Conservation (phyloP, 345 rosid species). For the Euphorbia pulcherrima region DNA sequence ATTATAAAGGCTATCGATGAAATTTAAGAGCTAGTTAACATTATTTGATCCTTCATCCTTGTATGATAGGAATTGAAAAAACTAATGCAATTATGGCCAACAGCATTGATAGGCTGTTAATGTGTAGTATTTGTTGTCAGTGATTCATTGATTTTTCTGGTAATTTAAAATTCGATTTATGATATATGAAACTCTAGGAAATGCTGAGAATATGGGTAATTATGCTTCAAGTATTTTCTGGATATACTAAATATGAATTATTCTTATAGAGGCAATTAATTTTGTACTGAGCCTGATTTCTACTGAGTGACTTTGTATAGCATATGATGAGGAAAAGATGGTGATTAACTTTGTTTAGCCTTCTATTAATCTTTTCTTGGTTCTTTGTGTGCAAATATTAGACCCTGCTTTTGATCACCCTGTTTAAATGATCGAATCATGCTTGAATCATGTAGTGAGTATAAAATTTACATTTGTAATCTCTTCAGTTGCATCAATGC, state of each 20-base stretch:
- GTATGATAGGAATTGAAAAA: background rate
- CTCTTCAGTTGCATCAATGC: constrained; percentile 31
- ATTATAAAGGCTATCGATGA: background rate
- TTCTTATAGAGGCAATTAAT: background rate
- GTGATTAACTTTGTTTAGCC: background rate
- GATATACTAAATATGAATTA: background rate
- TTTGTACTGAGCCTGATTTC: background rate
- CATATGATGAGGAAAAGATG: background rate
- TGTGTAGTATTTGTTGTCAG: background rate
- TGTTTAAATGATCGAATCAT: constrained; percentile 8
- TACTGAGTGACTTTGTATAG: background rate
- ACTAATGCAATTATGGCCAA: background rate
- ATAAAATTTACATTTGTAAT: constrained; percentile 13
- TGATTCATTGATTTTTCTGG: background rate
- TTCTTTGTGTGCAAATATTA: background rate
- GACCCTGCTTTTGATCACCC: background rate
- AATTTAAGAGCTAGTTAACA: background rate
- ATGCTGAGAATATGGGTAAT: background rate
- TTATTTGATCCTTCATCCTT: background rate
- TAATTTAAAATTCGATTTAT: background rate
- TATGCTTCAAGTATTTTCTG: background rate
- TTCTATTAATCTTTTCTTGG: background rate
- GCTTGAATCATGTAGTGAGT: background rate
- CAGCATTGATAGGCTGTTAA: background rate
- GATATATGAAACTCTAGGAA: background rate